Conservation (phyloP, 371 early-diverging fungal genomes). For the Mucor saturninus region DNA sequence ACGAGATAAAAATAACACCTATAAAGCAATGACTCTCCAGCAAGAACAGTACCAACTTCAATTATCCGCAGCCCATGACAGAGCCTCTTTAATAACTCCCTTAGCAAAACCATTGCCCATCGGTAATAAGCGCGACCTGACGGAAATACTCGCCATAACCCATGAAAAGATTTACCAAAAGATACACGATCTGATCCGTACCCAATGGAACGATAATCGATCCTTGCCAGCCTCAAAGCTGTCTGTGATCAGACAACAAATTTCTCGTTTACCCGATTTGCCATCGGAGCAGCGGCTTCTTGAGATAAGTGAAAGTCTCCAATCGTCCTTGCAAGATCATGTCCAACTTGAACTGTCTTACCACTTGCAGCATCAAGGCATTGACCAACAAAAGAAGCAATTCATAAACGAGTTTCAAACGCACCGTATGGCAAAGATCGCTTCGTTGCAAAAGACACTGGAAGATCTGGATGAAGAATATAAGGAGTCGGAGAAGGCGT, state of each 20-base stretch:
- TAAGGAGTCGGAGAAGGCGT: too few species aligned
- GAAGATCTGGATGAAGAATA: too few species aligned
- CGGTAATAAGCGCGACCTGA: constrained; percentile 16
- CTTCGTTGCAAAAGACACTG: too few species aligned
- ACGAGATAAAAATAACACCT: too few species aligned
- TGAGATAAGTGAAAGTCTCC: too few species aligned
- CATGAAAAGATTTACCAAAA: constrained; percentile 21
- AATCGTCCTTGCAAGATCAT: too few species aligned
- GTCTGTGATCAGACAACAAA: neutral
- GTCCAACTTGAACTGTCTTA: too few species aligned
- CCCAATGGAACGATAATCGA: neutral
- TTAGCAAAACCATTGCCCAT: neutral
- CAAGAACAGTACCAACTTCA: neutral
- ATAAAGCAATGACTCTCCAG: neutral
- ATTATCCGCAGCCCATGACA: neutral
- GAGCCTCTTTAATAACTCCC: neutral
- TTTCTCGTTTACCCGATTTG: neutral
- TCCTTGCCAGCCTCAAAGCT: neutral
- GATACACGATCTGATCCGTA: constrained; percentile 4
- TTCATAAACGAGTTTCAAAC: too few species aligned
- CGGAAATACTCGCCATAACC: constrained; percentile 3
- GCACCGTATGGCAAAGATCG: too few species aligned
- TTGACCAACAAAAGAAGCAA: too few species aligned
- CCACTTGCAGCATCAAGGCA: too few species aligned
- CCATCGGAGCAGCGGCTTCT: too few species aligned